These are phyloP conservation scores for Amanita muscaria DNA, from an alignment of 768 basidiomycete species.

Conservation along the genomic window DNA sequence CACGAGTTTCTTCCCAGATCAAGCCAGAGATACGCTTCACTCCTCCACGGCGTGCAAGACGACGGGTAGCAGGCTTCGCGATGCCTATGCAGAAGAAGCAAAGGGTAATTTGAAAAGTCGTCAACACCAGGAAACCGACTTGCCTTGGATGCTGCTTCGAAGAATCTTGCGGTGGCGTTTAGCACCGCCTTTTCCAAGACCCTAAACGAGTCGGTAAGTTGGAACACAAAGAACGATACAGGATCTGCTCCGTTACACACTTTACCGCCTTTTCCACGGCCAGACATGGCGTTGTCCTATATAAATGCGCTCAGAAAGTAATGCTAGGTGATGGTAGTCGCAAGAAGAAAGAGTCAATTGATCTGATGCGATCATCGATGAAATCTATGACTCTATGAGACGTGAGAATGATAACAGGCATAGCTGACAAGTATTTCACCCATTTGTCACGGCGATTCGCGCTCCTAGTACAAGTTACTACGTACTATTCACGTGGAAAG, in stretches of 20 bases:
- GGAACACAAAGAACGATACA: background rate
- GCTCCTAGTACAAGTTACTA: no score
- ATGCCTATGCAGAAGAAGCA: constrained; percentile 19
- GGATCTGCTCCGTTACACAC: constrained; percentile 21
- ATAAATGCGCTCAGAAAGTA: constrained; percentile 7
- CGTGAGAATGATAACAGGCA: no score
- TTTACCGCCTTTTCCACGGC: constrained; percentile 75
- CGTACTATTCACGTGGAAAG: no score
- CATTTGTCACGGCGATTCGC: no score
- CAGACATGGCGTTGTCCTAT: constrained; percentile 48
- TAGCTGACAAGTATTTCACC: no score
- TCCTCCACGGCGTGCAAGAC: constrained; percentile 78
- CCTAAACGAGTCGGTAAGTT: constrained; percentile 26
- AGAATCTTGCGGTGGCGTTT: no score
- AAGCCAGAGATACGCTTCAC: no score
- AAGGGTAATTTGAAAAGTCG: background rate
- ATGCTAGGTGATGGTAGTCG: constrained; percentile 25
- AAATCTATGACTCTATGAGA: no score
- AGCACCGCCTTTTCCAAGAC: constrained; percentile 72
- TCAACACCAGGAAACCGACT: constrained; percentile 10
- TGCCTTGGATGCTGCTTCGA: constrained; percentile 76
- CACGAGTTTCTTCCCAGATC: no score
- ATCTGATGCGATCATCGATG: constrained; percentile 31
- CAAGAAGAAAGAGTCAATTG: constrained; percentile 25
- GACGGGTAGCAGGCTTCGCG: constrained; percentile 62